phyloP scores from a whole-genome alignment of 192 early-diverging fungal species.

The Oehlia diaphana region DNA sequence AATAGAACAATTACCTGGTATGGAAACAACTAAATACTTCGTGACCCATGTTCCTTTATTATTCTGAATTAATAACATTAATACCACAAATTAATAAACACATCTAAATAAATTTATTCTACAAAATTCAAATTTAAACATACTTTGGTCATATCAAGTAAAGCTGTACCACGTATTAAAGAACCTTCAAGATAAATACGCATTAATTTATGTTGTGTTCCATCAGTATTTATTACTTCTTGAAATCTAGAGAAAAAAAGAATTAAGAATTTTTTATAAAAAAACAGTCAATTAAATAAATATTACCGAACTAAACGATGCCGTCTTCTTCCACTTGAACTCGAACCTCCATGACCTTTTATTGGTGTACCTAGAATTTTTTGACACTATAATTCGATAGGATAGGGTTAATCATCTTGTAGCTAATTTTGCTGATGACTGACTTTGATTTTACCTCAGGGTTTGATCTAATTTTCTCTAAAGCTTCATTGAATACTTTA shows the following conservation, averaged over 20 bases:
- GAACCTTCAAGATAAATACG: constrained; percentile 56
- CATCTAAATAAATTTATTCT: neutral
- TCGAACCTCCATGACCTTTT: constrained; percentile 40
- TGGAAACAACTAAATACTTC: neutral
- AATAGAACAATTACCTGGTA: neutral
- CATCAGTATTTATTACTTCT: constrained; percentile 45
- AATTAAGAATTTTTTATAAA: neutral
- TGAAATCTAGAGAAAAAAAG: constrained; percentile 37
- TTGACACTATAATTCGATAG: neutral
- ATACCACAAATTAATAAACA: neutral
- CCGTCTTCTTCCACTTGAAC: constrained; percentile 25
- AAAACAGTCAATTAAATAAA: neutral
- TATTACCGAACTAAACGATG: constrained; percentile 11
- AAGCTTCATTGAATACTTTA: constrained; percentile 51
- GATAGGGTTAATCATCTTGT: neutral
- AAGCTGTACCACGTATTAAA: constrained; percentile 45
- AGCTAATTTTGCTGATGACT: neutral
- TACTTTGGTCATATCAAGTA: constrained; percentile 56
- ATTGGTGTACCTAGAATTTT: constrained; percentile 40
- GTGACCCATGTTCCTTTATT: neutral
- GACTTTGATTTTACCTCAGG: constrained; percentile 31
- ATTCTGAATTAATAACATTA: constrained; percentile 1
- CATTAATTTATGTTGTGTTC: constrained; percentile 53
- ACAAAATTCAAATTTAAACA: neutral
- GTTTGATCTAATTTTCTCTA: constrained; percentile 48